These are phyloP conservation scores for Adansonia gregorii DNA, from an alignment of 441 rosid genomes.

Conservation along the genomic window DNA sequence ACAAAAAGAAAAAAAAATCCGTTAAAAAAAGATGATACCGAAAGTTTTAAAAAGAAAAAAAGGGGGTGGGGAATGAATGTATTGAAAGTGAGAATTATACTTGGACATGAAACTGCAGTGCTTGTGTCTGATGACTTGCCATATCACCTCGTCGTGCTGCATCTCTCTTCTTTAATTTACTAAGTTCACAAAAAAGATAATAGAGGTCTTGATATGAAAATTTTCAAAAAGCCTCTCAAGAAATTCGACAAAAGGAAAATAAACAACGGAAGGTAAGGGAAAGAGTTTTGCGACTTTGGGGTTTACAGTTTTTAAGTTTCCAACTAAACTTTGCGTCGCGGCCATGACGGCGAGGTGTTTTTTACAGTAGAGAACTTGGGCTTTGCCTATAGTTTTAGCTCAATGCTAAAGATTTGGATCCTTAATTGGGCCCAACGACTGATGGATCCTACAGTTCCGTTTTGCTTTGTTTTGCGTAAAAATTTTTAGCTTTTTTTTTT, in stretches of 20 bases:
- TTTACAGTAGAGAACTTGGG: no score
- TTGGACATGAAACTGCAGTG: conserved; percentile 97
- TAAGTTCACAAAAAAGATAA: background rate
- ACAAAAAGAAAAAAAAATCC: background rate
- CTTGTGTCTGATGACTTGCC: conserved; percentile 93
- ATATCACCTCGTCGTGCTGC: conserved; percentile 79
- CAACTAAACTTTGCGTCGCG: no score
- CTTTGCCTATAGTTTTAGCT: no score
- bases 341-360: no score
- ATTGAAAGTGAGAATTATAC: conserved; percentile 38
- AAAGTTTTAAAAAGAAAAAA: background rate
- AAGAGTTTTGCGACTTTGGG: background rate
- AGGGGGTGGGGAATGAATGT: background rate
- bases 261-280: background rate
- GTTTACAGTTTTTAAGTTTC: background rate
- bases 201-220: background rate
- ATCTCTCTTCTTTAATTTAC: conserved; percentile 26
- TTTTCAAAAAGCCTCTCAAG: background rate
- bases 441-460: no score
- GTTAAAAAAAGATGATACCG: background rate
- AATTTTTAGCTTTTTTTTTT: no score
- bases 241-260: background rate
- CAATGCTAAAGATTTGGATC: no score
- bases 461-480: no score
- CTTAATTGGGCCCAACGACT: no score